These are phyloP conservation scores for Laguncularia racemosa DNA, from an alignment of 345 rosid genomes.

Conservation along the genomic window DNA sequence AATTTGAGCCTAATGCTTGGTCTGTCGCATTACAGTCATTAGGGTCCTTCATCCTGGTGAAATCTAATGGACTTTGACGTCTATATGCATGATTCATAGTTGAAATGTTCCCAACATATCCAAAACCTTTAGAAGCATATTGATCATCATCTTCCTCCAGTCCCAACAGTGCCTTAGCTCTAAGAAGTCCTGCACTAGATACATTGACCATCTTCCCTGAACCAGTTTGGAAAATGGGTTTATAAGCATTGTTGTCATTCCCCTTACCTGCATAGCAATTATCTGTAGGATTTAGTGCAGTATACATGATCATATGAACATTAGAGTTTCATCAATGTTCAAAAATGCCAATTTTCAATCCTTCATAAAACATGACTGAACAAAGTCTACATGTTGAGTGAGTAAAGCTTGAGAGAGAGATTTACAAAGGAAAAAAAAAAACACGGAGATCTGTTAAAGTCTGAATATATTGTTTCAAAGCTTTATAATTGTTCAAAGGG, in stretches of 20 bases:
- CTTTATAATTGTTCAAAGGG: too few species aligned
- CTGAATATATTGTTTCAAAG: too few species aligned
- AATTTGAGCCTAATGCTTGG: slow-evolving; percentile 22
- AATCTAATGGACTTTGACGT: slow-evolving; percentile 12
- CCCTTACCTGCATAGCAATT: slow-evolving; percentile 2
- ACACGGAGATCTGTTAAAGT: too few species aligned
- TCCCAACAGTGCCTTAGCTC: slow-evolving; percentile 69
- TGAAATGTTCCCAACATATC: slow-evolving; percentile 16
- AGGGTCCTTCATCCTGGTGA: slow-evolving; percentile 13
- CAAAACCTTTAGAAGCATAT: slow-evolving; percentile 24
- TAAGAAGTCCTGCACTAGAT: slow-evolving; percentile 60
- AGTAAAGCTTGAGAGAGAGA: too few species aligned
- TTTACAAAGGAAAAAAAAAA: too few species aligned
- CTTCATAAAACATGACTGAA: too few species aligned
- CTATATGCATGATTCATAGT: slow-evolving; percentile 14
- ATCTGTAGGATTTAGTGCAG: not conserved
- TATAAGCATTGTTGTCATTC: slow-evolving; percentile 20
- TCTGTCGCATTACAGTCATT: slow-evolving; percentile 11
- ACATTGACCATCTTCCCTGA: slow-evolving; percentile 60
- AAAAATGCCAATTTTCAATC: too few species aligned
- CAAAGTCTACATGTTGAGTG: too few species aligned
- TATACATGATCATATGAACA: too few species aligned
- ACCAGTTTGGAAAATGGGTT: slow-evolving; percentile 63
- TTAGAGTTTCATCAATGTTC: too few species aligned
- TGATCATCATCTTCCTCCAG: slow-evolving; percentile 34